Evolutionary conservation across 1,284 basidiomycete species (phyloP), one percentile per base, ranked within the genome.

Genomic region (Fomitopsis betulina): DNA sequence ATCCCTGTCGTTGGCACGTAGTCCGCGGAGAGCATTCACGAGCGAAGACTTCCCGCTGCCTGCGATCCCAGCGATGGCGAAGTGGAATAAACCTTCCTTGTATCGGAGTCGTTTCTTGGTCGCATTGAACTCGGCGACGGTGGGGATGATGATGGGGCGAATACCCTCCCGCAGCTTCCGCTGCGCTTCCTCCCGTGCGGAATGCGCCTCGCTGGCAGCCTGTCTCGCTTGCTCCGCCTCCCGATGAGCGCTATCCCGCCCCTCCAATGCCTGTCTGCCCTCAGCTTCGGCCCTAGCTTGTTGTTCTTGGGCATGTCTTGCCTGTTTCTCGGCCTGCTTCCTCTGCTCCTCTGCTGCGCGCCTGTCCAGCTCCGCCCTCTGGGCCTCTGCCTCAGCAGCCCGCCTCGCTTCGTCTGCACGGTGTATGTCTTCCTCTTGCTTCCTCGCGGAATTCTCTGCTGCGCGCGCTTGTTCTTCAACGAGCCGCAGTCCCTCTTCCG

Each of bases 31-130:
- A 27, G 53, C 53, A n/a, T 54, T 54, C 37, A 54, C 40, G 8
- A 54, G 27, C 15, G 53, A 54, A 32, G 53, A 54, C 40, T 54
- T 54, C 7, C 53, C 53, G 39, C 53, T 54, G 23, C 53, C 53
- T 17, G 53, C 23, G 25, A 54, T 32, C 15, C 54, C 54, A n/a
- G 42, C 54, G 54, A 55, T 25, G 5, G 54, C 54, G 54, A 55
- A 45, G 42, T 55, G 54, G 30, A 45, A 45, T 5, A 35, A 19
- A n/a, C 40, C 40, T 19, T 55, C 40, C 32, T 43, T 9, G 23
- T 45, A 55, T 21, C 23, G 27, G 15, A 45, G 54, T 27, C 30
- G 40, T 19, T 21, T 35, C 42, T 47, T 55, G 1, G 40, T 45
- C 5, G 19, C 39, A 10, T 10, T n/a, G 21, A 23, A 43, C 32